Base-by-base conservation (phyloP, 352 stramenopile genomes). In the Blastocystis sp. region DNA sequence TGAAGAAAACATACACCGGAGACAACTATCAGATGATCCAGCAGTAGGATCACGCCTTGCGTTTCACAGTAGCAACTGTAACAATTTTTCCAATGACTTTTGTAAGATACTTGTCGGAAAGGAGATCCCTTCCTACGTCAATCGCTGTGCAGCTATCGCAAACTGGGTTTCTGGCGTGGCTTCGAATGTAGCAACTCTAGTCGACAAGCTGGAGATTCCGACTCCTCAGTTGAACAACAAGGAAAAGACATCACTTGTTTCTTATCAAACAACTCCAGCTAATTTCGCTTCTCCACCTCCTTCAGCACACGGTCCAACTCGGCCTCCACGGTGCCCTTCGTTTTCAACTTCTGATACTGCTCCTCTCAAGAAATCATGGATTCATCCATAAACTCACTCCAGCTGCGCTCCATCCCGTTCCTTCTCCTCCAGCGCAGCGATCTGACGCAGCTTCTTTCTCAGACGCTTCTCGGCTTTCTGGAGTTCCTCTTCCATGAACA, bases 51-150 rank as follows among this genome's bases (percentile, higher is more conserved):
- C n/a, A 1, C 44, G 0, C 14, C 9, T 29, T 6, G 18, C 21
- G n/a, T 1, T 54, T 48, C 29, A 64, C n/a, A 32, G 8, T 81
- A 81, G 69, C n/a, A 81, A 81, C 48, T 81, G 69, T 40, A 81
- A 81, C 40, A 9, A 81, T 27, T 81, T 81, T 48, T 81, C 69
- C 21, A 64, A 81, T 27, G 69, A 63, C 14, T 81, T 81, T 6
- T 81, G 69, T 29, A 81, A 63, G 46, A 81, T 81, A 36, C 61
- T 81, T 61, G 69, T 63, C 18, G 69, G 69, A 11, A 81, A 81
- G 48, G 69, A 42, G 29, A 81, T 81, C 63, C 69, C 69, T 44
- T 7, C 69, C n/a, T 81, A 64, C 42, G 56, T 81, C 34, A 81
- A 81, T 61, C 69, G 69, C 6, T 81, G 69, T 44, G 69, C 69